Percentiles rank a stretch among this genome's conserved stretches.
phyloP scores from a whole-genome alignment of 179 eudicot species.

The Vitellaria paradoxa region DNA sequence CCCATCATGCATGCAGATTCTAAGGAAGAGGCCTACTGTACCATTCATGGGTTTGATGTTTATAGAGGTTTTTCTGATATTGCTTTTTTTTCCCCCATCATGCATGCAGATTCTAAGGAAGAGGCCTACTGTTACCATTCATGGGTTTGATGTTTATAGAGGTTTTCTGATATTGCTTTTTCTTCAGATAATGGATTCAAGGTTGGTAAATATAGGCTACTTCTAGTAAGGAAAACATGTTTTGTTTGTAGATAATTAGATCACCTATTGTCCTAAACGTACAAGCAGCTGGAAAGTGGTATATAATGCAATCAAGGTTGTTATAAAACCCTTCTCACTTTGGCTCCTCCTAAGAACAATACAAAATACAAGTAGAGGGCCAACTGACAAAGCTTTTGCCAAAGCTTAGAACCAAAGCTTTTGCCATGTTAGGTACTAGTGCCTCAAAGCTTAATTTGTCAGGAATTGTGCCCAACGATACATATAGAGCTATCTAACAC shows the following conservation, averaged over 20 bases:
- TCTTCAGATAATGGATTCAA: slow-evolving; percentile 48
- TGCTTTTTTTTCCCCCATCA: slow-evolving; percentile 50
- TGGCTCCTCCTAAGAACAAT: too few relatives aligned
- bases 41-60: slow-evolving; percentile 51
- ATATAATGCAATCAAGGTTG: neutral
- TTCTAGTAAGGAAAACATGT: neutral
- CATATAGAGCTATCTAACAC: too few relatives aligned
- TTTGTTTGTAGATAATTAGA: neutral
- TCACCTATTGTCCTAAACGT: neutral
- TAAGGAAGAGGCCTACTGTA: slow-evolving; percentile 54
- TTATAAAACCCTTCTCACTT: neutral
- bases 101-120: slow-evolving; percentile 58
- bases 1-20: slow-evolving; percentile 39
- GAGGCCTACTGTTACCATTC: slow-evolving; percentile 50
- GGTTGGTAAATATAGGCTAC: slow-evolving; percentile 40
- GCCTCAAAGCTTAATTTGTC: too few relatives aligned
- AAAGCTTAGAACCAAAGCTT: too few relatives aligned
- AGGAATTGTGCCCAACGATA: too few relatives aligned
- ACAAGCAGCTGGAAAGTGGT: neutral
- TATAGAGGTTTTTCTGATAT: slow-evolving; percentile 66
- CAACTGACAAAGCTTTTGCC: too few relatives aligned
- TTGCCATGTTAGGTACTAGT: too few relatives aligned
- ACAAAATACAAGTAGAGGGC: too few relatives aligned
- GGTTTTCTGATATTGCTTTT: slow-evolving; percentile 81
- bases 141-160: slow-evolving; percentile 47